phyloP scores from a whole-genome alignment of 495 filamentous ascomycete species.

The Bacidia gigantensis region DNA sequence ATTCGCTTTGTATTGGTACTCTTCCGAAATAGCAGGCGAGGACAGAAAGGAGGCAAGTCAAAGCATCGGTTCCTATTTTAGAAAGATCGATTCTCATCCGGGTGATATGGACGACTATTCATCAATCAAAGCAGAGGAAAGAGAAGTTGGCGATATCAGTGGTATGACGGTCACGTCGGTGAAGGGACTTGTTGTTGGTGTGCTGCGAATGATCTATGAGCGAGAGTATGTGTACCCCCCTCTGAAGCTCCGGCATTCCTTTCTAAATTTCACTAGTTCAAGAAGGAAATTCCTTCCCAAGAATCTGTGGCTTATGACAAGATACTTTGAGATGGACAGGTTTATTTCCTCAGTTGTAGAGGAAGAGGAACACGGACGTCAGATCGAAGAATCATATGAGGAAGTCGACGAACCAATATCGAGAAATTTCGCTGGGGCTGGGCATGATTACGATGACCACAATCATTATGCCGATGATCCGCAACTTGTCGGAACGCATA shows the following conservation, averaged over 20 bases:
- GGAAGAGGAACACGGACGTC: slow-evolving; percentile 72
- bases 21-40: slow-evolving; percentile 48
- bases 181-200: slow-evolving; percentile 64
- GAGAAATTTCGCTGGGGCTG: slow-evolving; percentile 34
- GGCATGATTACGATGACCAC: slow-evolving; percentile 32
- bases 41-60: slow-evolving; percentile 32
- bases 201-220: slow-evolving; percentile 81
- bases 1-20: slow-evolving; percentile 80
- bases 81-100: slow-evolving; percentile 13
- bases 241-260: background rate
- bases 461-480: slow-evolving; percentile 25
- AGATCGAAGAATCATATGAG: slow-evolving; percentile 38
- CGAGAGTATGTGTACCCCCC: slow-evolving; percentile 46
- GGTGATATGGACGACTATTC: slow-evolving; percentile 9
- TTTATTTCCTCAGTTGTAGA: slow-evolving; percentile 78
- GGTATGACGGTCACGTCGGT: slow-evolving; percentile 70
- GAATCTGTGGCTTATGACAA: slow-evolving; percentile 90
- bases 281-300: slow-evolving; percentile 66
- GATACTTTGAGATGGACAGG: slow-evolving; percentile 76
- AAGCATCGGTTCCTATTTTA: slow-evolving; percentile 46
- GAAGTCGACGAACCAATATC: slow-evolving; percentile 25
- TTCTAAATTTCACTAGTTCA: slow-evolving; percentile 36
- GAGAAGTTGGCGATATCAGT: slow-evolving; percentile 40
- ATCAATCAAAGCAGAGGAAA: slow-evolving; percentile 3
- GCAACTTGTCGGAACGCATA: slow-evolving; percentile 37